Evolutionary conservation across 139 green algal species (phyloP).

Genomic region (Nannochloris sp.): DNA sequence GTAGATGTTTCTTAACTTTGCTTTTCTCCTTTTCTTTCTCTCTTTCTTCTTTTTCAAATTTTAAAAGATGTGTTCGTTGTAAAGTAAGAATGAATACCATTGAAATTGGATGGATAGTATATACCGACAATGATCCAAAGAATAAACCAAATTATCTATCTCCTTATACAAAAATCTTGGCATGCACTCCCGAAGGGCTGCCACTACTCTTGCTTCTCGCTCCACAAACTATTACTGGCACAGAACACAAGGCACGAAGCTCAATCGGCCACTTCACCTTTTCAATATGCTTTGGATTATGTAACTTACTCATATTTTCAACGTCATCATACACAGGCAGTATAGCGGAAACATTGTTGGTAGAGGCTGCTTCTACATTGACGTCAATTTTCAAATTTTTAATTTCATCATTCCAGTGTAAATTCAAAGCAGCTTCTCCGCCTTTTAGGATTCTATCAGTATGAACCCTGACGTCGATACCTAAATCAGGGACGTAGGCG

Average conservation of each 20-base stretch:
- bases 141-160: too few relatives aligned
- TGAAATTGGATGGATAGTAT: too few relatives aligned
- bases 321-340: slow-evolving; percentile 10
- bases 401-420: not conserved
- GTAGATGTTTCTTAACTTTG: too few relatives aligned
- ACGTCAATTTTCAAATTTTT: not conserved
- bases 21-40: not conserved
- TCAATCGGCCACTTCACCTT: slow-evolving; percentile 21
- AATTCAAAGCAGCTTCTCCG: not conserved
- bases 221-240: slow-evolving; percentile 30
- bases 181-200: slow-evolving; percentile 17
- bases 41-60: not conserved
- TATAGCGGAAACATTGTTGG: not conserved
- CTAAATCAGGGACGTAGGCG: slow-evolving; percentile 67
- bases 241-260: slow-evolving; percentile 22
- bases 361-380: not conserved
- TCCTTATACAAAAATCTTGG: too few relatives aligned
- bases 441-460: slow-evolving; percentile 22
- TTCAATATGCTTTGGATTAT: slow-evolving; percentile 9
- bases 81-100: too few relatives aligned
- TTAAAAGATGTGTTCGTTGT: not conserved
- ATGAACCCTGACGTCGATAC: slow-evolving; percentile 50
- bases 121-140: too few relatives aligned
- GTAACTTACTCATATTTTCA: slow-evolving; percentile 12
- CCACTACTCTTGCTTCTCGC: slow-evolving; percentile 19